phyloP scores from a whole-genome alignment of 2,329 filamentous ascomycete genomes.

The Sarocladium oryzae region DNA sequence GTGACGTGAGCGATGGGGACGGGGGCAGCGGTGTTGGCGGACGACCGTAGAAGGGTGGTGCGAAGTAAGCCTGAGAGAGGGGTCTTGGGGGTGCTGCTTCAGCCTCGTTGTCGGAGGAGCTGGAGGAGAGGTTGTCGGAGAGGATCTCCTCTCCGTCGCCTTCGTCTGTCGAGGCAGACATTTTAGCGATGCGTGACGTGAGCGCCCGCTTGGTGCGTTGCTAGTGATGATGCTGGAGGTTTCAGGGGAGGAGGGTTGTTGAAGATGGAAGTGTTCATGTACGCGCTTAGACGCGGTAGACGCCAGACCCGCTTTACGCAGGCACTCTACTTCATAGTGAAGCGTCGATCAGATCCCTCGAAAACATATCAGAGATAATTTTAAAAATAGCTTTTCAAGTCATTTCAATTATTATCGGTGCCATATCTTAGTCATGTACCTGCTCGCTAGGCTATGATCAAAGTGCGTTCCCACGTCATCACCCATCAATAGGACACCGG shows the following conservation, averaged over 20 bases:
- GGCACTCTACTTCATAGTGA: no score
- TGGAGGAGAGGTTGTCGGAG: constrained; percentile 26
- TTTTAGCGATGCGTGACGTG: constrained; percentile 11
- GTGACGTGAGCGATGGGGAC: constrained; percentile 84
- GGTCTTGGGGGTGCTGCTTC: constrained; percentile 33
- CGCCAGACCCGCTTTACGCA: background rate
- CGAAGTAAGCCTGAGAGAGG: constrained; percentile 49
- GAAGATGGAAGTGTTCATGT: background rate
- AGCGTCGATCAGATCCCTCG: no score
- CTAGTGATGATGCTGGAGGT: background rate
- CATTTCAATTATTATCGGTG: background rate
- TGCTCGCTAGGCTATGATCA: constrained; percentile 5
- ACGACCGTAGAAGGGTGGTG: constrained; percentile 91
- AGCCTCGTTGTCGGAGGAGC: constrained; percentile 26
- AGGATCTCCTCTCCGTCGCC: constrained; percentile 29
- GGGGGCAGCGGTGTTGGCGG: constrained; percentile 93
- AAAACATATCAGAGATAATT: no score
- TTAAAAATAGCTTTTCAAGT: background rate
- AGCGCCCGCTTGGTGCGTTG: background rate
- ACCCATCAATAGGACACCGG: constrained; percentile 52
- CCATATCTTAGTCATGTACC: background rate
- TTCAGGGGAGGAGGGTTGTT: background rate
- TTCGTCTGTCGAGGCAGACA: constrained; percentile 30
- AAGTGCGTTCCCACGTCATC: constrained; percentile 12
- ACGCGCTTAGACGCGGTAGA: background rate